Evolutionary conservation across 108 stramenopile species (phyloP), one percentile per base, ranked within the genome.

Genomic region (Pseudonitzschia delicatissima): DNA sequence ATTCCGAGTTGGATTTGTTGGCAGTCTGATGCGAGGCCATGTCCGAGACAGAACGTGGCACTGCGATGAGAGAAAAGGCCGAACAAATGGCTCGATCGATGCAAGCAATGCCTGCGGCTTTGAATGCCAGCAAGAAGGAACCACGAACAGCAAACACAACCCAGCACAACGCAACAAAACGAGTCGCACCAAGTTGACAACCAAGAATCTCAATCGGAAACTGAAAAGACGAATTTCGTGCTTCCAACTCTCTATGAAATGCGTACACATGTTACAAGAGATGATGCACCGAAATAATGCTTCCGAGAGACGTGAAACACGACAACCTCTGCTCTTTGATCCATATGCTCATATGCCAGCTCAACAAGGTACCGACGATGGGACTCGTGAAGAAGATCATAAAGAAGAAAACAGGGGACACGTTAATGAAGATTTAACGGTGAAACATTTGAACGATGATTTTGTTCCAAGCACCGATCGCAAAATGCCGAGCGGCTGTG

Each of bases 1-100:
- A 33, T 66, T 91, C 45, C 69, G 81, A 32, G 68, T 87, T 13
- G 89, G 89, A 9, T 77, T 86, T 61, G 86, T 85, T 1, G 89
- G 89, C 11, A 71, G 72, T 37, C 52, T 82, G 23, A 77, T 82
- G 80, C 49, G 71, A 18, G 77, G n/a, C 77, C 39, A 80, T 66
- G 45, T 61, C 64, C 6, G 48, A 58, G 0, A 49, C 20, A n/a
- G 72, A 65, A 2, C 28, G 15, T 15, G 26, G 36, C 4, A 45
- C 23, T 1, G 52, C 69, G 25, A 62, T 72, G 66, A 58, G 63
- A 61, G 70, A 77, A 44, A 59, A 36, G 55, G 71, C 64, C 12
- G 80, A 79, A 57, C 62, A 66, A 42, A 70, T 77, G 64, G 58
- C 66, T 31, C 45, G 57, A 34, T 62, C 76, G 7, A 28, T 77